These are phyloP conservation scores for Trichosporon sp. DNA, from an alignment of 1,284 basidiomycete species.

Conservation along the genomic window DNA sequence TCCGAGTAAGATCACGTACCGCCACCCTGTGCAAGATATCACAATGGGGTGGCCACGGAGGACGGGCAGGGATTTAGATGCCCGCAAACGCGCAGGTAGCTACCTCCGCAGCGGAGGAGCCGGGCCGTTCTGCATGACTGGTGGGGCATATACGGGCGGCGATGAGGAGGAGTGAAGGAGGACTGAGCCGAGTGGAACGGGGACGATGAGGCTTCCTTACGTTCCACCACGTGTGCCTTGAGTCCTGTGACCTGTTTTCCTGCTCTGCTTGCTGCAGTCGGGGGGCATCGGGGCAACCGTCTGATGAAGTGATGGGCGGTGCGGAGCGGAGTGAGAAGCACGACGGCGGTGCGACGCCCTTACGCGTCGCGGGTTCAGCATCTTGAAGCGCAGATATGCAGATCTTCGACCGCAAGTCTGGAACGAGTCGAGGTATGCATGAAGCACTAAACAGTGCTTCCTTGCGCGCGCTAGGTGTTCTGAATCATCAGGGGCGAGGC, in stretches of 20 bases:
- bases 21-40: background rate
- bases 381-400: background rate
- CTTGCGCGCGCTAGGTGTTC: background rate
- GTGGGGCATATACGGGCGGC: background rate
- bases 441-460: background rate
- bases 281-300: background rate
- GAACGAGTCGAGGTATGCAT: background rate
- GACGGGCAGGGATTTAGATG: background rate
- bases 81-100: background rate
- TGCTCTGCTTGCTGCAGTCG: background rate
- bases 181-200: background rate
- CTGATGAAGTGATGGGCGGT: background rate
- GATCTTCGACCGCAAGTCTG: background rate
- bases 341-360: background rate
- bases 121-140: background rate
- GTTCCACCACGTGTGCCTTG: constrained; percentile 6
- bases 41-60: background rate
- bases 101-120: background rate
- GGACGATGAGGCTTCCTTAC: background rate
- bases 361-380: background rate
- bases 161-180: background rate
- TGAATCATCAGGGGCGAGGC: background rate
- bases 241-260: background rate
- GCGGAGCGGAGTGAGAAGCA: background rate
- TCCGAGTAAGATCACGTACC: background rate